Conservation (phyloP, 192 early-diverging fungal genomes). For the Coemansia reversa region DNA sequence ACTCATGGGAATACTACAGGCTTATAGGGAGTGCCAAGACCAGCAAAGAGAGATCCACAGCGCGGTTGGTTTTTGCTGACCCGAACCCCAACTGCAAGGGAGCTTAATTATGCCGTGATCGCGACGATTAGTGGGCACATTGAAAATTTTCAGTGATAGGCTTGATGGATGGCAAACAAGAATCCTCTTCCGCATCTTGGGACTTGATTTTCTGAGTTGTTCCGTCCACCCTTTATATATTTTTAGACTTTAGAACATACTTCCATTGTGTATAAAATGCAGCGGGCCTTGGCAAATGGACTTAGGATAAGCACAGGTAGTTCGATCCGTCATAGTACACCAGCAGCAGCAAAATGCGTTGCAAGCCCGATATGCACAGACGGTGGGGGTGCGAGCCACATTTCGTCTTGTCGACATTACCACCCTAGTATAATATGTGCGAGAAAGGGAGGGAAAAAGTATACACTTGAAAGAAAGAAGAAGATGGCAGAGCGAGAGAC, state of each 20-base stretch:
- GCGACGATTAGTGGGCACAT: neutral
- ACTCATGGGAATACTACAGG: too few species aligned
- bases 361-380: neutral
- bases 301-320: conserved; percentile 1
- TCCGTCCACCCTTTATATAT: neutral
- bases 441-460: conserved; percentile 6
- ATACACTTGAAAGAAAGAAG: neutral
- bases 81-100: neutral
- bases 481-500: neutral
- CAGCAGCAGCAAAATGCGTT: neutral
- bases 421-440: conserved; percentile 1
- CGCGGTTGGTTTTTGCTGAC: neutral
- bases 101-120: neutral
- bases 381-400: neutral
- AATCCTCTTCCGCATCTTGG: neutral
- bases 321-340: neutral
- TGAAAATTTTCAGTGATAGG: neutral
- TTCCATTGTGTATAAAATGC: neutral
- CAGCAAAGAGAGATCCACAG: too few species aligned
- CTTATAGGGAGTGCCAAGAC: too few species aligned
- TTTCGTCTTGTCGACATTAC: neutral
- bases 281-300: conserved; percentile 1
- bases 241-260: neutral
- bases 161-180: neutral
- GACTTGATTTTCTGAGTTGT: neutral